phyloP scores from a whole-genome alignment of 352 stramenopile genomes.

The Phytopythium oedochilum region DNA sequence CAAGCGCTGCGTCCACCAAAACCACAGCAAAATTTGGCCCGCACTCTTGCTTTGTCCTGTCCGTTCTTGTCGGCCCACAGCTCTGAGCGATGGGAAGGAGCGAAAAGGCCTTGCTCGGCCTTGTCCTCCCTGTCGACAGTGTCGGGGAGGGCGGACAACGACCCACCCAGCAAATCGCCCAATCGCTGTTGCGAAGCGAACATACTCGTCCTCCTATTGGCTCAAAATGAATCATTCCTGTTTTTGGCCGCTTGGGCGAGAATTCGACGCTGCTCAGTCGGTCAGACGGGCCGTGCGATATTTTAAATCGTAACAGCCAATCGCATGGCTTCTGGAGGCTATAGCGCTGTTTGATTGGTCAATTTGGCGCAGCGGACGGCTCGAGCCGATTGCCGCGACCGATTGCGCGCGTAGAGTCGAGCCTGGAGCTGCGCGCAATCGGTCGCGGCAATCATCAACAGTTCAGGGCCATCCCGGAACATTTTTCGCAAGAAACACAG shows the following conservation, averaged over 20 bases:
- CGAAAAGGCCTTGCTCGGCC: background rate
- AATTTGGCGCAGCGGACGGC: background rate
- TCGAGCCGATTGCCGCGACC: too few relatives aligned
- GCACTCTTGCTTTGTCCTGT: constrained; percentile 1
- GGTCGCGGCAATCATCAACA: background rate
- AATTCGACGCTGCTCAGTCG: background rate
- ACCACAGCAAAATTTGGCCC: too few relatives aligned
- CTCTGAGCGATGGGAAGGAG: background rate
- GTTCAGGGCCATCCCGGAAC: background rate
- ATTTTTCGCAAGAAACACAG: background rate
- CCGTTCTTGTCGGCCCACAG: background rate
- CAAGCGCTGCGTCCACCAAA: too few relatives aligned
- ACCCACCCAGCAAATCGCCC: background rate
- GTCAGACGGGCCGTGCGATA: background rate
- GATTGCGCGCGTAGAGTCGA: too few relatives aligned
- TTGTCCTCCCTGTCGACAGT: constrained; percentile 1
- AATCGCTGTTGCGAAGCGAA: background rate
- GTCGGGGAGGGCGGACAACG: constrained; percentile 6
- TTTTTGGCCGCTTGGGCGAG: background rate
- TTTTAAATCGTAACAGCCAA: background rate
- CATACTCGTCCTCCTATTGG: too few relatives aligned
- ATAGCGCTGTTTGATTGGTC: background rate
- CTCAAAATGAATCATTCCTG: too few relatives aligned
- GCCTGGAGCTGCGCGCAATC: too few relatives aligned
- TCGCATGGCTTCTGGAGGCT: background rate